Percentiles rank a stretch among this genome's conserved stretches.
Conservation (phyloP, 164 flowering plant species). For the Kingdonia uniflora region DNA sequence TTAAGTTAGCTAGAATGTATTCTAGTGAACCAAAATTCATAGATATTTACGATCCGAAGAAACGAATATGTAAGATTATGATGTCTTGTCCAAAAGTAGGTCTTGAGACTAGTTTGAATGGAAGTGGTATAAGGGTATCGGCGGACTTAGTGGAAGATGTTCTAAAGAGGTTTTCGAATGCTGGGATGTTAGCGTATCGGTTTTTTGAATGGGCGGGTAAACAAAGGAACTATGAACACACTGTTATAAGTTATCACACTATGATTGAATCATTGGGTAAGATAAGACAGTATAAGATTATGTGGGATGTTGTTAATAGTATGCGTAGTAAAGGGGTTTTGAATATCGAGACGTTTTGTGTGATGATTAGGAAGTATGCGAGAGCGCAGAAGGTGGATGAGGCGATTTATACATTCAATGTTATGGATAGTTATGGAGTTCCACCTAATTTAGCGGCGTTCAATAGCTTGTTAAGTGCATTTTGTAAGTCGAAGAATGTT, state of each 20-base stretch:
- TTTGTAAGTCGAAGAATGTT: constrained; percentile 83
- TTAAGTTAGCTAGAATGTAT: constrained; percentile 21
- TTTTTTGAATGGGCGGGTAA: constrained; percentile 84
- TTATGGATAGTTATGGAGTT: constrained; percentile 66
- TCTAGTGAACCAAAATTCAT: constrained; percentile 13
- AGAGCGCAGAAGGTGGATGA: constrained; percentile 73
- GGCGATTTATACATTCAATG: constrained; percentile 71
- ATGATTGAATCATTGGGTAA: constrained; percentile 79
- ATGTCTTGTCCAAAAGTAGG: constrained; percentile 50
- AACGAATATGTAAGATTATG: constrained; percentile 47
- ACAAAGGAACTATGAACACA: constrained; percentile 58
- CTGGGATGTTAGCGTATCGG: constrained; percentile 74
- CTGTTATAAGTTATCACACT: constrained; percentile 55
- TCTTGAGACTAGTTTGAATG: constrained; percentile 48
- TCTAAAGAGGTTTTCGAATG: constrained; percentile 66
- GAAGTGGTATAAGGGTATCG: constrained; percentile 51
- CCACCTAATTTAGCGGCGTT: constrained; percentile 66
- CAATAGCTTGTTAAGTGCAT: constrained; percentile 63
- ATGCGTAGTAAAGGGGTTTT: constrained; percentile 52
- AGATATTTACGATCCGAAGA: constrained; percentile 22
- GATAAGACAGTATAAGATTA: constrained; percentile 72
- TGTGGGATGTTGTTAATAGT: constrained; percentile 78
- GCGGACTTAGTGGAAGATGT: constrained; percentile 58
- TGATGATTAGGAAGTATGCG: constrained; percentile 76
- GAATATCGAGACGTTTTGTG: constrained; percentile 76